phyloP scores from a whole-genome alignment of 768 basidiomycete species.

The Termitomyces heimii region DNA sequence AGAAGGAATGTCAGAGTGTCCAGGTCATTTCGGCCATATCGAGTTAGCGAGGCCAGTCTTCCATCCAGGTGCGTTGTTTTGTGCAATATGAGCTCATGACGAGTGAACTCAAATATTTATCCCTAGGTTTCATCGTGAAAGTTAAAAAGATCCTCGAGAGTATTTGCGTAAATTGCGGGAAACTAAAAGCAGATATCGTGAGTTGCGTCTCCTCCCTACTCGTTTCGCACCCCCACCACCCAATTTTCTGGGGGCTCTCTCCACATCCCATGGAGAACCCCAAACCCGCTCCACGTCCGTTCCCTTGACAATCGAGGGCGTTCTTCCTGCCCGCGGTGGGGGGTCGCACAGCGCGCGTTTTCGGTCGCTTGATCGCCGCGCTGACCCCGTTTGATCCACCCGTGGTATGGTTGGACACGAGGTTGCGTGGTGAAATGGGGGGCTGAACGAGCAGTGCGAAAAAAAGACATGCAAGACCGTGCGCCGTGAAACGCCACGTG shows the following conservation, averaged over 20 bases:
- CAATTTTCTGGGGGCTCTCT: constrained; percentile 99
- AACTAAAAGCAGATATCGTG: constrained; percentile 95
- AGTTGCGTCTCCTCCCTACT: constrained; percentile 78
- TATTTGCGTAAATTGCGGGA: constrained; percentile 98
- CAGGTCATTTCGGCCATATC: constrained; percentile 98
- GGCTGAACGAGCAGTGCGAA: constrained; percentile 96
- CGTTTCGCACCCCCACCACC: constrained; percentile 93
- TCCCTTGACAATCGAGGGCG: constrained; percentile 75
- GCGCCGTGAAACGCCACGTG: constrained; percentile 26
- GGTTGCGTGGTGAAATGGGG: constrained; percentile 94
- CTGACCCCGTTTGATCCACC: constrained; percentile 58
- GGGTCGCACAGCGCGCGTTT: constrained; percentile 67
- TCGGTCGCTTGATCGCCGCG: constrained; percentile 95
- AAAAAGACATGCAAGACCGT: constrained; percentile 39
- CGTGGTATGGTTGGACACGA: constrained; percentile 76
- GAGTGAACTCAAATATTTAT: not conserved
- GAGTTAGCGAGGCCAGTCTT: constrained; percentile 97
- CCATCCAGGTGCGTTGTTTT: constrained; percentile 71
- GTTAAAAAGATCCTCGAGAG: constrained; percentile 99
- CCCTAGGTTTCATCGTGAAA: constrained; percentile 91
- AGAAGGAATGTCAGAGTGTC: constrained; percentile 99
- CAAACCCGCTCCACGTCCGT: constrained; percentile 82
- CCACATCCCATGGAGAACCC: constrained; percentile 87
- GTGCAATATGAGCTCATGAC: not conserved
- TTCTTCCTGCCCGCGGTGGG: constrained; percentile 73